These are phyloP conservation scores for Mucor racemosus DNA, from an alignment of 371 early-diverging fungal genomes.

Conservation along the genomic window DNA sequence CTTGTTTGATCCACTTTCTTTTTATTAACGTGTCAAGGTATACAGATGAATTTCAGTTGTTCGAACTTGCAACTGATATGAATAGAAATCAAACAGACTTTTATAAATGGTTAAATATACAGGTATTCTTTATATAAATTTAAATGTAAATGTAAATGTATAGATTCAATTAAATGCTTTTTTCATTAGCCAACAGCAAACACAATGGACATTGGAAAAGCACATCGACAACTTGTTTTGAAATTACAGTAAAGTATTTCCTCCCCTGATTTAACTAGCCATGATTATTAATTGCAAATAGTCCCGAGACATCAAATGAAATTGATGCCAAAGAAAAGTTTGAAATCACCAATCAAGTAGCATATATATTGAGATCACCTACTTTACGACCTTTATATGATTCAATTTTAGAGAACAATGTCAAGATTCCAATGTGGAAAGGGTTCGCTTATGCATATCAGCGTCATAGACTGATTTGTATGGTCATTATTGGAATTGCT, in stretches of 20 bases:
- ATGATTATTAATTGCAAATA: neutral
- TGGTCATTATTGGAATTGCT: neutral
- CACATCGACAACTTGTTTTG: constrained; percentile 20
- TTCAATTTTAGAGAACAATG: neutral
- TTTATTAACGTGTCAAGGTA: neutral
- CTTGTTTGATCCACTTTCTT: too few species aligned
- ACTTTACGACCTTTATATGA: constrained; percentile 17
- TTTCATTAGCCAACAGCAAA: constrained; percentile 17
- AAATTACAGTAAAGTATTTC: constrained; percentile 17
- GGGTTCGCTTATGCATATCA: constrained; percentile 20
- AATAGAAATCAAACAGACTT: constrained; percentile 18
- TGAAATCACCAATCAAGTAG: constrained; percentile 19
- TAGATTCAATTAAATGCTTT: neutral
- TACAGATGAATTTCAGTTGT: constrained; percentile 18
- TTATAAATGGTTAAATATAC: constrained; percentile 23
- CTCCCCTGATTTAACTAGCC: neutral
- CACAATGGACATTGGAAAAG: constrained; percentile 20
- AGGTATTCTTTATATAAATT: constrained; percentile 3
- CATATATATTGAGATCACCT: constrained; percentile 12
- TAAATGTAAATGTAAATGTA: neutral
- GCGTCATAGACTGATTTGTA: constrained; percentile 12
- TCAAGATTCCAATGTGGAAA: constrained; percentile 17
- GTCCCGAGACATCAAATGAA: constrained; percentile 14
- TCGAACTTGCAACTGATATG: constrained; percentile 18
- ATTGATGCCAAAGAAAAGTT: constrained; percentile 4